Conservation (phyloP, 2,329 filamentous ascomycete species). For the Fusarium papillatum region DNA sequence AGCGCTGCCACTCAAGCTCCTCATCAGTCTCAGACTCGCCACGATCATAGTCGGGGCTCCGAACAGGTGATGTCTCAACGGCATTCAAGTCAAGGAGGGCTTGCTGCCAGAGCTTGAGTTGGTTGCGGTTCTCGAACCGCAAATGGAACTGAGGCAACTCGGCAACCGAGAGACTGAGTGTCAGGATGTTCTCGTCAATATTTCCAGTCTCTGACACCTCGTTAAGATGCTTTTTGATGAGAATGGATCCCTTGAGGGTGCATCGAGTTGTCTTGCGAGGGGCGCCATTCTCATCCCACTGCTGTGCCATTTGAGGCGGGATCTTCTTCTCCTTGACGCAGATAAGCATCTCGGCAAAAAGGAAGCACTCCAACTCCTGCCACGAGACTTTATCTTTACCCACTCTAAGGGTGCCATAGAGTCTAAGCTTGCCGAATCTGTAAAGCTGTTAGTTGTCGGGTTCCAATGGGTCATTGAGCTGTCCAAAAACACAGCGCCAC, state of each 20-base stretch:
- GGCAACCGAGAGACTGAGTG: slow-evolving; percentile 89
- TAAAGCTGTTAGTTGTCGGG: slow-evolving; percentile 17
- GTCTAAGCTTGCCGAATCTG: slow-evolving; percentile 90
- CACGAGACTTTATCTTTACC: slow-evolving; percentile 97
- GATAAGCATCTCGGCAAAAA: slow-evolving; percentile 99
- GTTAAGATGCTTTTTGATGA: slow-evolving; percentile 98
- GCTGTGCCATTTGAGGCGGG: slow-evolving; percentile 60
- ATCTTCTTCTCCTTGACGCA: slow-evolving; percentile 98
- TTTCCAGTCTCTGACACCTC: slow-evolving; percentile 81
- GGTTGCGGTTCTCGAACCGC: slow-evolving; percentile 85
- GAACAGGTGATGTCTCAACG: slow-evolving; percentile 72
- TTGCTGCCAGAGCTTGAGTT: slow-evolving; percentile 92
- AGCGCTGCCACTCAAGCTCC: slow-evolving; percentile 82
- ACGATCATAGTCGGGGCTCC: slow-evolving; percentile 83
- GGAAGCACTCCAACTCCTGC: slow-evolving; percentile 97
- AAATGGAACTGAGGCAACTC: slow-evolving; percentile 97
- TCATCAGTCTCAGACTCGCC: slow-evolving; percentile 88
- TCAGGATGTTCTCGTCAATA: slow-evolving; percentile 86
- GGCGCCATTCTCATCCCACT: slow-evolving; percentile 74
- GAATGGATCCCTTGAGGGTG: slow-evolving; percentile 95
- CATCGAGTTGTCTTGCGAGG: slow-evolving; percentile 79
- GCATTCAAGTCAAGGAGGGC: slow-evolving; percentile 87
- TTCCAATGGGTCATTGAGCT: not conserved
- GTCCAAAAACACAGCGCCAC: not conserved
- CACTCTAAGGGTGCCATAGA: slow-evolving; percentile 91